Evolutionary conservation across 495 filamentous ascomycete genomes (phyloP).

Genomic region (Penicillium cataractarum): DNA sequence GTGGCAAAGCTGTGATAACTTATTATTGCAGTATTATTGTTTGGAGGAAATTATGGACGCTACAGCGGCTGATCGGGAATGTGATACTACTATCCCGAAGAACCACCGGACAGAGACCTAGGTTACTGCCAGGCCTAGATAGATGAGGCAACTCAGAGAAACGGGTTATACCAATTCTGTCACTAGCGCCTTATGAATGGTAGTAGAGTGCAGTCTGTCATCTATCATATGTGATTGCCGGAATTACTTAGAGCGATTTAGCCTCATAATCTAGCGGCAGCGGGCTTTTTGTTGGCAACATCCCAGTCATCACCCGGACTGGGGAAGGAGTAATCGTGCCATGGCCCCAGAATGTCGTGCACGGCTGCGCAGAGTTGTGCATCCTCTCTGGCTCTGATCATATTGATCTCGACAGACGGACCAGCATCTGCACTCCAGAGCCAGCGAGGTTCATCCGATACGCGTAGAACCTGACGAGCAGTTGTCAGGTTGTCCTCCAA

Average conservation of each 20-base stretch:
- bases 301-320: conserved; percentile 28
- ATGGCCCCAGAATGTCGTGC: conserved; percentile 19
- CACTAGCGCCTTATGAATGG: neutral
- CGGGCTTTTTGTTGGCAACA: conserved; percentile 16
- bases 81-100: no score
- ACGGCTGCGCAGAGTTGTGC: conserved; percentile 6
- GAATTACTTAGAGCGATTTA: neutral
- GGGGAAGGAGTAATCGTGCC: conserved; percentile 25
- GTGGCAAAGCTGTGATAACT: neutral
- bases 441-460: conserved; percentile 9
- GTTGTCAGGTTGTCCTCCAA: conserved; percentile 23
- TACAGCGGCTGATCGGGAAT: no score
- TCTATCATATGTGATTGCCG: neutral
- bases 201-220: neutral
- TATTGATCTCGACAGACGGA: neutral
- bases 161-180: neutral
- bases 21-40: neutral
- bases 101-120: no score
- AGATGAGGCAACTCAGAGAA: neutral
- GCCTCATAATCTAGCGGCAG: conserved; percentile 8
- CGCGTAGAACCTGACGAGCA: conserved; percentile 16
- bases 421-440: conserved; percentile 13
- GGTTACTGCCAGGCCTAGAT: neutral
- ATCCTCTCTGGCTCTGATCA: neutral
- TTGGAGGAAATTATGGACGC: neutral